Percentiles rank a stretch among this genome's conserved stretches.
phyloP scores from a whole-genome alignment of 768 basidiomycete genomes.

The Candolleomyces aberdarensis region DNA sequence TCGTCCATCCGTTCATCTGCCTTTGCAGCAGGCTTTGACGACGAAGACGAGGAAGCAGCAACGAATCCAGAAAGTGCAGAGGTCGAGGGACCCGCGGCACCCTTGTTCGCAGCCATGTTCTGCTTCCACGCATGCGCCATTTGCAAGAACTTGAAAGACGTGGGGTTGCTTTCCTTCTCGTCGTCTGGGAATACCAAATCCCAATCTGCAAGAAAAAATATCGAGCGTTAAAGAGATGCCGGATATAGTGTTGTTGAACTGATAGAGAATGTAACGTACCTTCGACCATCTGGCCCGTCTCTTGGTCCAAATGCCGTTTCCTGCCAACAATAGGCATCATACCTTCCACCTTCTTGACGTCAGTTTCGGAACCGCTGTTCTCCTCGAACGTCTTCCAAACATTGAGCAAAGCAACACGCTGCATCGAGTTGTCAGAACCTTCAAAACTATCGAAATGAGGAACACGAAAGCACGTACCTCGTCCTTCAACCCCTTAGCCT shows the following conservation, averaged over 20 bases:
- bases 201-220: slow-evolving; percentile 54
- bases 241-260: too few relatives aligned
- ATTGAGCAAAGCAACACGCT: slow-evolving; percentile 87
- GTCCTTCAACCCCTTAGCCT: slow-evolving; percentile 75
- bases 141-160: slow-evolving; percentile 93
- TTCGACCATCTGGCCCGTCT: slow-evolving; percentile 85
- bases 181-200: slow-evolving; percentile 96
- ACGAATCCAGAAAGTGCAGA: slow-evolving; percentile 46
- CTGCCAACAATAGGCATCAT: slow-evolving; percentile 94
- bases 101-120: slow-evolving; percentile 36
- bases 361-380: slow-evolving; percentile 66
- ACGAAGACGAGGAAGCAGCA: slow-evolving; percentile 24
- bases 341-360: slow-evolving; percentile 77
- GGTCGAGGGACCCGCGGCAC: slow-evolving; percentile 17
- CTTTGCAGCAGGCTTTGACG: slow-evolving; percentile 11
- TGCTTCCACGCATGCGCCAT: slow-evolving; percentile 92
- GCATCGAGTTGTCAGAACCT: neutral
- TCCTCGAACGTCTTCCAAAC: slow-evolving; percentile 96
- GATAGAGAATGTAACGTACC: too few relatives aligned
- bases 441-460: slow-evolving; percentile 1
- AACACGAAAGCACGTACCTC: slow-evolving; percentile 53
- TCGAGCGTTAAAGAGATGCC: too few relatives aligned
- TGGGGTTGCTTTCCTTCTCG: slow-evolving; percentile 89
- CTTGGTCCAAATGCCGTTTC: slow-evolving; percentile 77
- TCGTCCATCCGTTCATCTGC: slow-evolving; percentile 7